phyloP scores from a whole-genome alignment of 768 basidiomycete species.

The Mycena floridula region DNA sequence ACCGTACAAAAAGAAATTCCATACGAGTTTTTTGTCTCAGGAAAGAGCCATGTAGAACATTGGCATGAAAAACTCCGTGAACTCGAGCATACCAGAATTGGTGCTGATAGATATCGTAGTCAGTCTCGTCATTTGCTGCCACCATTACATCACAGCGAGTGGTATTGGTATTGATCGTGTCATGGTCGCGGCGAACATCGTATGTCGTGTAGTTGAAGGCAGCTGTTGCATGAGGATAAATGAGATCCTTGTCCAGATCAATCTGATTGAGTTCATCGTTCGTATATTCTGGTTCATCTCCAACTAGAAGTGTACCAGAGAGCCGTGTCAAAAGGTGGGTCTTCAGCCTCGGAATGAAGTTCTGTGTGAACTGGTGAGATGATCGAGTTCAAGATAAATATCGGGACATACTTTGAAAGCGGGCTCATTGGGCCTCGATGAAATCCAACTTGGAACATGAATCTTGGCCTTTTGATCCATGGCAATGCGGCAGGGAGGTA shows the following conservation, averaged over 20 bases:
- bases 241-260: conserved; percentile 1
- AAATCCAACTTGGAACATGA: not conserved
- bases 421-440: not conserved
- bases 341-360: conserved; percentile 6
- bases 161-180: conserved; percentile 20
- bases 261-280: not conserved
- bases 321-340: conserved; percentile 7
- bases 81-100: conserved; percentile 18
- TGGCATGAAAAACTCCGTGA: conserved; percentile 16
- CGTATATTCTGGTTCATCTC: conserved; percentile 1
- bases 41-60: conserved; percentile 6
- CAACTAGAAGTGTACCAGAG: not conserved
- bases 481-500: too few species aligned
- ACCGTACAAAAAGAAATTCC: conserved; percentile 37
- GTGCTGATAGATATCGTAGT: not conserved
- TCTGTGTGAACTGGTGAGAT: not conserved
- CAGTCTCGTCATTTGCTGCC: conserved; percentile 8
- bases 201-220: conserved; percentile 30
- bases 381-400: not conserved
- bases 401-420: conserved; percentile 1
- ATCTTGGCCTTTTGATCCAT: not conserved
- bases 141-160: conserved; percentile 20
- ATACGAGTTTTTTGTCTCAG: conserved; percentile 15
- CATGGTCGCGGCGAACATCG: conserved; percentile 25
- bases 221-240: conserved; percentile 16